Evolutionary conservation across 257 asterid genomes (phyloP).

Genomic region (Scutellaria barbata): DNA sequence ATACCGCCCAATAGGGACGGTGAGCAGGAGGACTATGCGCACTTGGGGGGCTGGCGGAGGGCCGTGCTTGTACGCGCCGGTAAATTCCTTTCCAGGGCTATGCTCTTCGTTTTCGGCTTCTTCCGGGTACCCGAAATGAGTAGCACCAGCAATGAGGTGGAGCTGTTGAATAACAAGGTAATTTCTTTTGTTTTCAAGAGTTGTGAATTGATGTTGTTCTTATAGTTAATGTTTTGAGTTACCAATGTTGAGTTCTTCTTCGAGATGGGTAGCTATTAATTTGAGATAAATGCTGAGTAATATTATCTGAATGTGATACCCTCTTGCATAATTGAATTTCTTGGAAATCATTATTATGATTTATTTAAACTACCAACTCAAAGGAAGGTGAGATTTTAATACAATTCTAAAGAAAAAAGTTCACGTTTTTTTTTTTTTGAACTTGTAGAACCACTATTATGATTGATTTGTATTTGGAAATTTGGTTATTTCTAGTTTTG

Average conservation of each 20-base stretch:
- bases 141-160: constrained; percentile 38
- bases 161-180: constrained; percentile 53
- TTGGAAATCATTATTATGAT: constrained; percentile 4
- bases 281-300: constrained; percentile 3
- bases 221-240: constrained; percentile 21
- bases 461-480: not conserved
- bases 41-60: constrained; percentile 90
- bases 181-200: not conserved
- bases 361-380: not conserved
- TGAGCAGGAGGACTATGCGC: constrained; percentile 95
- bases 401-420: constrained; percentile 14
- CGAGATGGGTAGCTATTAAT: not conserved
- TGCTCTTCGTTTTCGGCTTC: constrained; percentile 82
- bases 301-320: constrained; percentile 4
- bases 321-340: constrained; percentile 16
- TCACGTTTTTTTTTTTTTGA: no score
- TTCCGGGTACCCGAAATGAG: constrained; percentile 61
- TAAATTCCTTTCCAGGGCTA: constrained; percentile 61
- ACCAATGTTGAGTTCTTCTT: constrained; percentile 13
- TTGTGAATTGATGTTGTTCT: constrained; percentile 15
- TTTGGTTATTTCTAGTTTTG: not conserved
- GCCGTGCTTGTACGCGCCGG: constrained; percentile 69
- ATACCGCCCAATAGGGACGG: constrained; percentile 68
- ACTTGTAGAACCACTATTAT: not conserved
- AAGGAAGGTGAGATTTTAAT: not conserved